phyloP scores from a whole-genome alignment of 2,329 filamentous ascomycete species.

The Neofusicoccum parvum region DNA sequence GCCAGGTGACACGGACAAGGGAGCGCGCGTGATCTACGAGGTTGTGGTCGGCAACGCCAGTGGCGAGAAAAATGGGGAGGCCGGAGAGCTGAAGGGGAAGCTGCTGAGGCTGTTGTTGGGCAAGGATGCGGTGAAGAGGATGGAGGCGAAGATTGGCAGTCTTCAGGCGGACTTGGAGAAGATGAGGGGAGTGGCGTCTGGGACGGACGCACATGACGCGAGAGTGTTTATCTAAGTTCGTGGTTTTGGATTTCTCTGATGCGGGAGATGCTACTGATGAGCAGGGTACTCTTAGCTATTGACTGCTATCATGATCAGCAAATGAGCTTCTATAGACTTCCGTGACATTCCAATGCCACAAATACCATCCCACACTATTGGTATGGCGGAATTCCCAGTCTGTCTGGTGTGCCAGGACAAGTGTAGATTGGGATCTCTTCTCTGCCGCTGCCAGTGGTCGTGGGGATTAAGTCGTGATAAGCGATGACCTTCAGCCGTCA shows the following conservation, averaged over 20 bases:
- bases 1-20: constrained; percentile 63
- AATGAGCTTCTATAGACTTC: neutral
- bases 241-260: neutral
- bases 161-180: neutral
- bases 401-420: no score
- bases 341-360: neutral
- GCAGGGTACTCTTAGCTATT: neutral
- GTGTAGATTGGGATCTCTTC: no score
- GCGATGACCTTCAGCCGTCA: no score
- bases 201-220: neutral
- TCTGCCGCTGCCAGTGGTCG: no score
- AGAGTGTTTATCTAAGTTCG: neutral
- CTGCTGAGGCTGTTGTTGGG: neutral
- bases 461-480: no score
- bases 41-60: constrained; percentile 39
- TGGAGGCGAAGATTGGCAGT: constrained; percentile 3
- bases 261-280: no score
- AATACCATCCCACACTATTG: no score
- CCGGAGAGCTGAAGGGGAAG: neutral
- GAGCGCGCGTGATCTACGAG: constrained; percentile 56
- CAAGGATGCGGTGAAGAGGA: neutral
- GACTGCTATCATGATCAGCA: neutral
- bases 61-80: neutral
- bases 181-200: neutral
- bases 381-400: no score